Evolutionary conservation across 1,284 basidiomycete species (phyloP).

Genomic region (Leccinum pachyderme): DNA sequence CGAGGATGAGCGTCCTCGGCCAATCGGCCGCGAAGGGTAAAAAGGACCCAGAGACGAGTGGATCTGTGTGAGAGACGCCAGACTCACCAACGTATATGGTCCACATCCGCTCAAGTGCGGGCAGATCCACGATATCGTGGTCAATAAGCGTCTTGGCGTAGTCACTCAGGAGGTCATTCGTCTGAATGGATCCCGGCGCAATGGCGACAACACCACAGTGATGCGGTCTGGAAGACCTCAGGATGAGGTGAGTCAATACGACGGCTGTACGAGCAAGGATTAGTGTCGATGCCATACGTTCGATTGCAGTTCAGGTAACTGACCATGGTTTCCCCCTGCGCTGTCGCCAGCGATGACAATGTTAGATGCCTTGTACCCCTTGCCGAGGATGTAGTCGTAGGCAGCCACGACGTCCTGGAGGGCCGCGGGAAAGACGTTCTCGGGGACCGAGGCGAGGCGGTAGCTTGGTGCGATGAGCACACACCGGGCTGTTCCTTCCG

Average conservation of each 20-base stretch:
- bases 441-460: conserved; percentile 21
- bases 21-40: conserved; percentile 21
- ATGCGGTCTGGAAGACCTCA: not conserved
- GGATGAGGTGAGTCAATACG: not conserved
- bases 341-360: conserved; percentile 26
- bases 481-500: conserved; percentile 5
- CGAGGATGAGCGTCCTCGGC: conserved; percentile 26
- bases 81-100: conserved; percentile 16
- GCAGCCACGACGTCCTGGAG: conserved; percentile 25
- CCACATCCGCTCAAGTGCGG: accelerated
- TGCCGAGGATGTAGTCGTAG: conserved; percentile 26
- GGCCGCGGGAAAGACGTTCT: conserved; percentile 26
- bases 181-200: not conserved
- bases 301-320: not conserved
- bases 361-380: conserved; percentile 22
- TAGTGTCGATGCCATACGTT: not conserved
- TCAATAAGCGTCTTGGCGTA: not conserved
- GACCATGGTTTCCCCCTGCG: conserved; percentile 26
- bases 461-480: conserved; percentile 24
- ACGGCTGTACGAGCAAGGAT: not conserved
- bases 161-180: not conserved
- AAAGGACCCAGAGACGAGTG: conserved; percentile 18
- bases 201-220: not conserved
- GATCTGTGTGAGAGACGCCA: conserved; percentile 9
- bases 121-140: conserved; percentile 1